Percentiles rank a stretch among this genome's conserved stretches.
Evolutionary conservation across 78 protist species (phyloP).

Genomic region (Dictyostelium brefeldianum): DNA sequence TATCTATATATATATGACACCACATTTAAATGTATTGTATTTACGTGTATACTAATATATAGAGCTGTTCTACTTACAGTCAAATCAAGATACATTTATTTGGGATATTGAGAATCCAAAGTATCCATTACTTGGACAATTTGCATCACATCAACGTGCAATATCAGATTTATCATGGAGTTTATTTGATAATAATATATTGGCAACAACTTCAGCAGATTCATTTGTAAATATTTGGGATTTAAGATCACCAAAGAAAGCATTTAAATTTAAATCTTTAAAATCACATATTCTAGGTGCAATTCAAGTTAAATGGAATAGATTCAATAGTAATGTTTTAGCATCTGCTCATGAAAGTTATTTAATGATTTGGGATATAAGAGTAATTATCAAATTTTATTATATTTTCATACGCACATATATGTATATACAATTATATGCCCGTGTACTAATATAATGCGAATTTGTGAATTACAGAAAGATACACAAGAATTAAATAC

Average conservation of each 20-base stretch:
- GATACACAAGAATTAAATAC: slow-evolving; percentile 64
- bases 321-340: slow-evolving; percentile 52
- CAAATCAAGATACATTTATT: slow-evolving; percentile 57
- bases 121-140: slow-evolving; percentile 60
- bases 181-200: slow-evolving; percentile 65
- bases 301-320: slow-evolving; percentile 82
- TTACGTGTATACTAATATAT: too few relatives aligned
- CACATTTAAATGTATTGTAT: neutral
- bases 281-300: slow-evolving; percentile 66
- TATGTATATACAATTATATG: too few relatives aligned
- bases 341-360: slow-evolving; percentile 84
- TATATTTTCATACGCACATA: neutral
- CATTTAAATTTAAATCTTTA: slow-evolving; percentile 47
- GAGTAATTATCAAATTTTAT: slow-evolving; percentile 13
- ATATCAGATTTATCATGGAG: slow-evolving; percentile 79
- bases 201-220: slow-evolving; percentile 78
- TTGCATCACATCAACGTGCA: slow-evolving; percentile 59
- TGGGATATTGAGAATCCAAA: slow-evolving; percentile 66
- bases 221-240: slow-evolving; percentile 79
- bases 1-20: too few relatives aligned
- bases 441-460: too few relatives aligned
- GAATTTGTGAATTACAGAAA: too few relatives aligned
- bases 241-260: slow-evolving; percentile 72
- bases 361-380: slow-evolving; percentile 83
- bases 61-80: slow-evolving; percentile 7